These are phyloP conservation scores for Rehmannia glutinosa DNA, from an alignment of 257 asterid species.

Conservation along the genomic window DNA sequence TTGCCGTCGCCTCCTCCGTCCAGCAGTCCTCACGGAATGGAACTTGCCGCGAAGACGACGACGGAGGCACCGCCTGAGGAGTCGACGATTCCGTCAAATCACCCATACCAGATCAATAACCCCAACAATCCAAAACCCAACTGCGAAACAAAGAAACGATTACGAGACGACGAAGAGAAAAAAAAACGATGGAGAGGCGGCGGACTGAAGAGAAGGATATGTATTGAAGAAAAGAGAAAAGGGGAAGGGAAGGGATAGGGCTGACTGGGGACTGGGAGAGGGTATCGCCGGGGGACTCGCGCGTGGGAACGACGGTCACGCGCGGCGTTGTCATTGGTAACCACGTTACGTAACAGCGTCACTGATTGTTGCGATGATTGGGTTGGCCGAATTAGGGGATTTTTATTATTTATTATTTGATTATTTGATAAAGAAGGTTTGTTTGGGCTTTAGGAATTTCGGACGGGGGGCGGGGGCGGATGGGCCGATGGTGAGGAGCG, in stretches of 20 bases:
- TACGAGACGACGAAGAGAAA: not conserved
- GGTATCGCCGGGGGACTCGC: slow-evolving; percentile 51
- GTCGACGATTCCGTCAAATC: slow-evolving; percentile 42
- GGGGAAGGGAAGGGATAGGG: slow-evolving; percentile 20
- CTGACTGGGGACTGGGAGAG: slow-evolving; percentile 23
- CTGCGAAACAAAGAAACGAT: not conserved
- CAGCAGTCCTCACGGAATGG: slow-evolving; percentile 69
- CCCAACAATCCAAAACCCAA: not conserved
- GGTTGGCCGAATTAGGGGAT: slow-evolving; percentile 2
- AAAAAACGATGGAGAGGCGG: slow-evolving; percentile 16
- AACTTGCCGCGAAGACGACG: slow-evolving; percentile 32
- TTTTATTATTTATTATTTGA: not conserved
- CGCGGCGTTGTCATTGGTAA: slow-evolving; percentile 28
- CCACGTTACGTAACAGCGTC: slow-evolving; percentile 34
- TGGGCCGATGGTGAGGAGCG: slow-evolving; percentile 20
- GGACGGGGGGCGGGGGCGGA: not conserved
- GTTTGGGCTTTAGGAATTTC: slow-evolving; percentile 16
- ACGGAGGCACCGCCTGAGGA: slow-evolving; percentile 28
- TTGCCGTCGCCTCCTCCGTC: slow-evolving; percentile 75
- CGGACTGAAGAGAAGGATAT: slow-evolving; percentile 20
- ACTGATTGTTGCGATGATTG: slow-evolving; percentile 17
- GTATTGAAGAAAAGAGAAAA: slow-evolving; percentile 19
- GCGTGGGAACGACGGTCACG: slow-evolving; percentile 52
- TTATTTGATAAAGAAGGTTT: not conserved
- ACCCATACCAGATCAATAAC: slow-evolving; percentile 28